These are phyloP conservation scores for Apiotrichum domesticum DNA, from an alignment of 1,284 basidiomycete genomes.

Conservation along the genomic window DNA sequence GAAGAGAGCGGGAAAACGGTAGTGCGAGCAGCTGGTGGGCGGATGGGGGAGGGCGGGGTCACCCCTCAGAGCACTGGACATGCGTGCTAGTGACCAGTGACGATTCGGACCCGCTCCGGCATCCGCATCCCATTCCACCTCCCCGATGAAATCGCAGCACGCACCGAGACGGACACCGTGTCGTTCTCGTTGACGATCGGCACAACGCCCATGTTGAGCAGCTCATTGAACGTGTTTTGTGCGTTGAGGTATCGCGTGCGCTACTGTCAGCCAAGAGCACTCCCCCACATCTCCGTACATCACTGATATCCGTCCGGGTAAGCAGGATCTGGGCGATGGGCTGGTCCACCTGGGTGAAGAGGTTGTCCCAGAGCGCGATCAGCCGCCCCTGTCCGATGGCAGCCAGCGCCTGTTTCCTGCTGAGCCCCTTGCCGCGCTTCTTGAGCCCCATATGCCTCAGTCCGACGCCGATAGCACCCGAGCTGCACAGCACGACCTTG, in stretches of 20 bases:
- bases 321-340: conserved; percentile 92
- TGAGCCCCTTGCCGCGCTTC: conserved; percentile 71
- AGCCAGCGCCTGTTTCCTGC: conserved; percentile 92
- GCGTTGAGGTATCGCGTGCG: conserved; percentile 89
- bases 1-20: too few relatives aligned
- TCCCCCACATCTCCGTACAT: conserved; percentile 52
- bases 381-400: conserved; percentile 94
- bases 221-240: conserved; percentile 82
- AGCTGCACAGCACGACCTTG: conserved; percentile 89
- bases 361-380: conserved; percentile 93
- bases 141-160: conserved; percentile 35
- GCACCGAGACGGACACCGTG: conserved; percentile 84
- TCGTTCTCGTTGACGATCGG: conserved; percentile 97
- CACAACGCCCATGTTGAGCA: conserved; percentile 82
- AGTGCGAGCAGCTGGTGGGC: too few relatives aligned
- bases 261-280: conserved; percentile 48
- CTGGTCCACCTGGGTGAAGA: conserved; percentile 88
- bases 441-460: conserved; percentile 82
- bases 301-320: conserved; percentile 92
- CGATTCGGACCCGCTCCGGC: too few relatives aligned
- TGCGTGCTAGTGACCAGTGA: too few relatives aligned
- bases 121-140: not conserved
- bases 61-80: too few relatives aligned
- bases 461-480: conserved; percentile 93
- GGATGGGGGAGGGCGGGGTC: too few relatives aligned